A percentile compares a stretch with the other conserved stretches of the same genome.
These are phyloP conservation scores for Sonneratia alba DNA, from an alignment of 345 rosid genomes.

Conservation along the genomic window DNA sequence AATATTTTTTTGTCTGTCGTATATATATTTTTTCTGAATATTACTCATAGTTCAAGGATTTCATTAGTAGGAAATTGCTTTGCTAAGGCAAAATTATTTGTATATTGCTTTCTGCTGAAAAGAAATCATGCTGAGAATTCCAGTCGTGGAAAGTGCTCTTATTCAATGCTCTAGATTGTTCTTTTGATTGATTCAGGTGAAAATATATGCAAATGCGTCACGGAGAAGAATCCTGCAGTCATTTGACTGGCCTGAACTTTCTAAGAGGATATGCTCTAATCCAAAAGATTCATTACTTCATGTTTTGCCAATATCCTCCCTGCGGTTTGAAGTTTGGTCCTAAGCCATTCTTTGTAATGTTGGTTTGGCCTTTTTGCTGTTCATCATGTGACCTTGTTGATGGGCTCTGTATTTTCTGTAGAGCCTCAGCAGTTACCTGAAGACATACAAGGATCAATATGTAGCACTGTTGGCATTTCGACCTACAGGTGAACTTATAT, in stretches of 20 bases:
- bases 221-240: constrained; percentile 54
- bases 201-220: constrained; percentile 53
- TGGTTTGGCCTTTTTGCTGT: not conserved
- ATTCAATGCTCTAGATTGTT: not conserved
- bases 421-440: constrained; percentile 47
- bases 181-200: constrained; percentile 30
- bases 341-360: constrained; percentile 4
- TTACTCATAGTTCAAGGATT: not conserved
- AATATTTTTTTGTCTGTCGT: not conserved
- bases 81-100: not conserved
- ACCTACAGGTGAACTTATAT: constrained; percentile 46
- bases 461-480: constrained; percentile 58
- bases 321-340: constrained; percentile 44
- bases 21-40: too few relatives aligned
- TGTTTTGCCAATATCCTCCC: constrained; percentile 61
- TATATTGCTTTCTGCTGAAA: not conserved
- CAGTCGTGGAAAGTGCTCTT: not conserved
- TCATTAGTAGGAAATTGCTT: not conserved
- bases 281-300: constrained; percentile 59
- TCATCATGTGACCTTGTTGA: not conserved
- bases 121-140: not conserved
- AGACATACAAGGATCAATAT: constrained; percentile 32
- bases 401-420: constrained; percentile 5
- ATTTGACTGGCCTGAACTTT: constrained; percentile 61
- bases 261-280: constrained; percentile 42